Percentiles rank a stretch among this genome's conserved stretches.
Conservation (phyloP, 2,329 filamentous ascomycete species). For the Lecanicillium sp. region DNA sequence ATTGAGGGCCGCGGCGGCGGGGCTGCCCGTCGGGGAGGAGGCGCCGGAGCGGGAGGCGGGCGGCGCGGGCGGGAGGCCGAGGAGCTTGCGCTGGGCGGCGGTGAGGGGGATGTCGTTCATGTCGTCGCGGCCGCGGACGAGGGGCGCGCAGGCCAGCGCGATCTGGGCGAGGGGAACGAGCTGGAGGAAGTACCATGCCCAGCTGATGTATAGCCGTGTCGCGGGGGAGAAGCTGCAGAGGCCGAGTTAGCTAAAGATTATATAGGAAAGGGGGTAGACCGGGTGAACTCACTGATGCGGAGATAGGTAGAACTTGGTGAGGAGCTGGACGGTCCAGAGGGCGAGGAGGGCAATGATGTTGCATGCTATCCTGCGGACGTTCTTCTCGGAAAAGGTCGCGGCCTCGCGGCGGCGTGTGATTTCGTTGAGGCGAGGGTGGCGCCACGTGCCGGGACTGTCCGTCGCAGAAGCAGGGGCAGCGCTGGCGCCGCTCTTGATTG, state of each 20-base stretch:
- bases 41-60: slow-evolving; percentile 60
- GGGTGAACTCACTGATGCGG: slow-evolving; percentile 33
- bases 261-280: slow-evolving; percentile 6
- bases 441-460: slow-evolving; percentile 75
- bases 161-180: slow-evolving; percentile 65
- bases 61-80: slow-evolving; percentile 69
- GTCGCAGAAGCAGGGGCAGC: slow-evolving; percentile 29
- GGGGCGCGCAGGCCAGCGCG: slow-evolving; percentile 60
- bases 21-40: slow-evolving; percentile 53
- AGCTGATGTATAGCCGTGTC: slow-evolving; percentile 33
- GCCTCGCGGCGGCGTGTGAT: slow-evolving; percentile 76
- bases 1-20: slow-evolving; percentile 59
- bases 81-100: slow-evolving; percentile 63
- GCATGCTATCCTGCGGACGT: slow-evolving; percentile 62
- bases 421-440: slow-evolving; percentile 82
- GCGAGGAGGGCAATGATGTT: slow-evolving; percentile 50
- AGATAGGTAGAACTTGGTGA: slow-evolving; percentile 31
- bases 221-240: slow-evolving; percentile 26
- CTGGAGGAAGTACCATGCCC: slow-evolving; percentile 44
- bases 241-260: neutral
- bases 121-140: slow-evolving; percentile 67
- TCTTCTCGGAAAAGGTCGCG: slow-evolving; percentile 70
- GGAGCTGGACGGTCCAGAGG: slow-evolving; percentile 31
- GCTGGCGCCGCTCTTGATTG: slow-evolving; percentile 41
- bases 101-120: slow-evolving; percentile 87